Percentiles rank a stretch among this genome's conserved stretches.
phyloP scores from a whole-genome alignment of 192 early-diverging fungal genomes.

The Backusella psychrophila region DNA sequence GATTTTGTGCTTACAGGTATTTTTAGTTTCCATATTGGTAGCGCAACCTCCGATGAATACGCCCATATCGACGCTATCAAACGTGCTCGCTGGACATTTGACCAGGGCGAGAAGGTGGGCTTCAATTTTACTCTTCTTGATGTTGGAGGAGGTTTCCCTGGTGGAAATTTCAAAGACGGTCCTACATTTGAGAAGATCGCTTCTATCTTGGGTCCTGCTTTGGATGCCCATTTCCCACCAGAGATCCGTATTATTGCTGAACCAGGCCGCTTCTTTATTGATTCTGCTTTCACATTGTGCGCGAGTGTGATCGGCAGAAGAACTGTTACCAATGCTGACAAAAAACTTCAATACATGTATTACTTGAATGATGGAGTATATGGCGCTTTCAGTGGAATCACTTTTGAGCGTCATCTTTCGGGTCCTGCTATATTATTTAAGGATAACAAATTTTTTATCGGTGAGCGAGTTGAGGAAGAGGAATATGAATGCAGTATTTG shows the following conservation, averaged over 20 bases:
- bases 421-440: conserved; percentile 45
- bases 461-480: conserved; percentile 16
- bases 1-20: background rate
- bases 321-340: conserved; percentile 42
- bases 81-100: conserved; percentile 85
- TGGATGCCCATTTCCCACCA: conserved; percentile 79
- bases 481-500: conserved; percentile 76
- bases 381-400: conserved; percentile 96
- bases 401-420: conserved; percentile 91
- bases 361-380: conserved; percentile 99
- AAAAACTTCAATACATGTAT: conserved; percentile 58
- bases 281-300: conserved; percentile 92
- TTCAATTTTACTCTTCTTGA: conserved; percentile 75
- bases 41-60: conserved; percentile 85
- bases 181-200: conserved; percentile 87
- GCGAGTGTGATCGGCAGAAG: conserved; percentile 93
- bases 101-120: conserved; percentile 75
- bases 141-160: conserved; percentile 96
- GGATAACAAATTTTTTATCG: conserved; percentile 34
- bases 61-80: conserved; percentile 89
- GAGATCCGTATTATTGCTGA: conserved; percentile 95
- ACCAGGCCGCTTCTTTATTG: conserved; percentile 97
- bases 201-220: conserved; percentile 67
- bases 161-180: conserved; percentile 66
- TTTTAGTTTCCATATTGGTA: conserved; percentile 94